Conservation (phyloP, 2,329 filamentous ascomycete genomes). For the Fusarium nisikadoi region DNA sequence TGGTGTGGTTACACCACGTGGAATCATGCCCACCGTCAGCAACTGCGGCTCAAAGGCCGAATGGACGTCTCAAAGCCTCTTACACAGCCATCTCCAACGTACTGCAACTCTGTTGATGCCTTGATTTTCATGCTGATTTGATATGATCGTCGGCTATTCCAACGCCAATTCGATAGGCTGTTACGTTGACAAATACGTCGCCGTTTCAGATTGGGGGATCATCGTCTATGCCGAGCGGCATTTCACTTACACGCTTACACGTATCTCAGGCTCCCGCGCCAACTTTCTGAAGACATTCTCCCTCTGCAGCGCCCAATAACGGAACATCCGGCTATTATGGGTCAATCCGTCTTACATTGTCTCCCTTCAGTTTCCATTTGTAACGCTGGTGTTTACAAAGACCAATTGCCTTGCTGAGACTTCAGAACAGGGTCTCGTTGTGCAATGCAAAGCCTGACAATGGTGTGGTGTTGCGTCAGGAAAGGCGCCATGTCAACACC, state of each 20-base stretch:
- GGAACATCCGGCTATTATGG: slow-evolving; percentile 15
- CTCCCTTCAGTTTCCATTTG: slow-evolving; percentile 27
- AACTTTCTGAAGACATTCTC: slow-evolving; percentile 28
- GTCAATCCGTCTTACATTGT: slow-evolving; percentile 23
- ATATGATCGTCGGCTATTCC: background rate
- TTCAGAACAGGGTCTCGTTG: slow-evolving; percentile 13
- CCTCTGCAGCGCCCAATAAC: slow-evolving; percentile 27
- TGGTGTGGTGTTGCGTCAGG: slow-evolving; percentile 24
- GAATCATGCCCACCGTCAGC: slow-evolving; percentile 30
- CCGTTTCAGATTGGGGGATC: slow-evolving; percentile 31
- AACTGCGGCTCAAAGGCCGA: slow-evolving; percentile 37
- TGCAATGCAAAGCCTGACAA: slow-evolving; percentile 21
- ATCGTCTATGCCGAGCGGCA: slow-evolving; percentile 27
- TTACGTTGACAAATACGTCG: slow-evolving; percentile 31
- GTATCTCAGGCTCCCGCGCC: slow-evolving; percentile 15
- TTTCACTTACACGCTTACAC: slow-evolving; percentile 38
- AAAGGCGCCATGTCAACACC: slow-evolving; percentile 7
- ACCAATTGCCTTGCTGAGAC: slow-evolving; percentile 16
- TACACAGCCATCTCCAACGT: slow-evolving; percentile 12
- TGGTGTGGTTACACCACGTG: slow-evolving; percentile 44
- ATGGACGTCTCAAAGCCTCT: slow-evolving; percentile 29
- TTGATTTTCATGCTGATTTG: slow-evolving; percentile 13
- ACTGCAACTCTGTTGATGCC: slow-evolving; percentile 11
- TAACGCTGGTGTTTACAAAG: background rate
- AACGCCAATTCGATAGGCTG: slow-evolving; percentile 34